These are phyloP conservation scores for Cercospora sp. DNA, from an alignment of 2,329 filamentous ascomycete genomes.

Conservation along the genomic window DNA sequence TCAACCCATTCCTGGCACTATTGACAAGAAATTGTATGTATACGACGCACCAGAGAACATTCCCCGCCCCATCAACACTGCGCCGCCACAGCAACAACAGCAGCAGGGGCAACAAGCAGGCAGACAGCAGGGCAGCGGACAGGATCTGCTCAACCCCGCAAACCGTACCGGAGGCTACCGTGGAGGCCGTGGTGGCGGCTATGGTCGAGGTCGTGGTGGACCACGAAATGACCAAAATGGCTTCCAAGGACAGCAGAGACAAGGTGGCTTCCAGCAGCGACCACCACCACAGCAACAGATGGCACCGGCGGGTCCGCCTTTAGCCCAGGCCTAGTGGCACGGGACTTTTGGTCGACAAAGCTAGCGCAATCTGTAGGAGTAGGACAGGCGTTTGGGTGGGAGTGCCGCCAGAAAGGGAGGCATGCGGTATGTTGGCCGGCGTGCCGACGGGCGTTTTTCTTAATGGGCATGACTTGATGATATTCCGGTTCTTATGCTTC, in stretches of 20 bases:
- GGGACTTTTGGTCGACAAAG: conserved; percentile 21
- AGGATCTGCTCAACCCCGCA: conserved; percentile 38
- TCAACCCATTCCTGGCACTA: conserved; percentile 87
- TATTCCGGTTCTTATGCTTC: conserved; percentile 35
- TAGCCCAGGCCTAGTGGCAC: conserved; percentile 33
- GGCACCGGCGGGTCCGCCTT: conserved; percentile 33
- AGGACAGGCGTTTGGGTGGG: conserved; percentile 27
- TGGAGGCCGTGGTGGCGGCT: conserved; percentile 37
- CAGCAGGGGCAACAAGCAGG: conserved; percentile 29
- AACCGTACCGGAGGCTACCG: conserved; percentile 37
- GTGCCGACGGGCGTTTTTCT: conserved; percentile 31
- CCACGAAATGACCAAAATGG: conserved; percentile 37
- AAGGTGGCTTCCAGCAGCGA: conserved; percentile 35
- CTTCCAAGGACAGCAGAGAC: conserved; percentile 35
- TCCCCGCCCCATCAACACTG: conserved; percentile 72
- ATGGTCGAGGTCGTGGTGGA: conserved; percentile 35
- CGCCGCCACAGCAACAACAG: conserved; percentile 39
- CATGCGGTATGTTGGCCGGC: conserved; percentile 31
- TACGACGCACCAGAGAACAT: conserved; percentile 96
- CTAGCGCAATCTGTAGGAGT: conserved; percentile 30
- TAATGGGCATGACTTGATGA: conserved; percentile 34
- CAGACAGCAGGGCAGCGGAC: conserved; percentile 39
- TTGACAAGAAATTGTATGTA: conserved; percentile 97
- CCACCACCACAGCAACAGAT: conserved; percentile 35
- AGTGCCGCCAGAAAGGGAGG: conserved; percentile 22